These are phyloP conservation scores for Penicillium sp. DNA, from an alignment of 2,329 filamentous ascomycete species.

Conservation along the genomic window DNA sequence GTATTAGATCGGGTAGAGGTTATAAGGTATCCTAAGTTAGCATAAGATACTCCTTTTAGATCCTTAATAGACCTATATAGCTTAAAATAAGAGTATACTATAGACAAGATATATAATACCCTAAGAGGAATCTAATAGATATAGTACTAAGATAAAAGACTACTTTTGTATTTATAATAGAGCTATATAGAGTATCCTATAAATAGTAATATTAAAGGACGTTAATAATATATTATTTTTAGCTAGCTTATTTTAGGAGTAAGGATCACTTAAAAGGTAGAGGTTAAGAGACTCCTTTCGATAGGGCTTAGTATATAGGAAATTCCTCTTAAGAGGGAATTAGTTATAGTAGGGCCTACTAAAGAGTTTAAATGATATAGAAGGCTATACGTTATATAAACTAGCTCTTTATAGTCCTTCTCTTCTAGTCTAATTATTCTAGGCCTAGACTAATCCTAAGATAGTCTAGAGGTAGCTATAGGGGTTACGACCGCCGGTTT, in stretches of 20 bases:
- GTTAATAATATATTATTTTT: background rate
- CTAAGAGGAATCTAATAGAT: slow-evolving; percentile 5
- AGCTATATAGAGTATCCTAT: slow-evolving; percentile 4
- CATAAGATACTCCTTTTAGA: slow-evolving; percentile 5
- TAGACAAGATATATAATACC: background rate
- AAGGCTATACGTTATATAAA: slow-evolving; percentile 12
- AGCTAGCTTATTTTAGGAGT: background rate
- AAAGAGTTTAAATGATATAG: slow-evolving; percentile 12
- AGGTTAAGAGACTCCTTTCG: background rate
- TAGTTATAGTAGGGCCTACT: slow-evolving; percentile 8
- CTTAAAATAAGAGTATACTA: background rate
- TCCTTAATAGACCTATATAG: background rate
- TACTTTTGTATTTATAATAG: background rate
- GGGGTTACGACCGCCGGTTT: too few relatives aligned
- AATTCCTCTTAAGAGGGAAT: slow-evolving; percentile 15
- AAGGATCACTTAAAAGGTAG: background rate
- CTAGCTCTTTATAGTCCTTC: slow-evolving; percentile 7
- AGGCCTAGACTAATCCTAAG: slow-evolving; percentile 7
- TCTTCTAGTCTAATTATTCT: slow-evolving; percentile 14
- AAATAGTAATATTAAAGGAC: background rate
- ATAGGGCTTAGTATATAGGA: slow-evolving; percentile 6
- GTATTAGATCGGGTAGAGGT: slow-evolving; percentile 1
- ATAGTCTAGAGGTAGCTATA: background rate
- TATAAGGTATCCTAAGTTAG: background rate
- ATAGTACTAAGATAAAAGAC: background rate